Base-by-base conservation (phyloP, 1,139 yeast genomes). In the Candida neerlandica region DNA sequence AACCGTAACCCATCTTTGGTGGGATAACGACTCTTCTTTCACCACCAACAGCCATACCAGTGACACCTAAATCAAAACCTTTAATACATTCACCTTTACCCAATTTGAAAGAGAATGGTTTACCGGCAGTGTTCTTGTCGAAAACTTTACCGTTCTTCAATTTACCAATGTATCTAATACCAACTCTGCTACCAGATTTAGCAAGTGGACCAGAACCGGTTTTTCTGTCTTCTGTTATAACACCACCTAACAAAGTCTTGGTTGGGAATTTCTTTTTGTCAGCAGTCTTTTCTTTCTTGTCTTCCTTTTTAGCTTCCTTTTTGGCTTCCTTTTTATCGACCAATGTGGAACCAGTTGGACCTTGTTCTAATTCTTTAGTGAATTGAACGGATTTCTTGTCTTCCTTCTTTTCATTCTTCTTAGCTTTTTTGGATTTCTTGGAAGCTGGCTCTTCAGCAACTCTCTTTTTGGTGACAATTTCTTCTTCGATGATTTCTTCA, bases 41-140 rank as follows among this genome's bases (percentile, higher is more conserved):
- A 66, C 99, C 99, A 63, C 97, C 97, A 67, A 90, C 96, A 54
- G 96, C 85, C 98, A 95, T 92, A 69, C 99, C 99, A 51, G 92
- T 90, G 62, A 94, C 96, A 79, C 99, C 99, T 63, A 92, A 81
- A 69, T 94, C 99, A 87, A 96, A 94, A 57, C 98, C 99, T 73
- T 89, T 90, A 78, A 95, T 95, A 65, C 96, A 97, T 75, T 95
- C 98, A 66, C 99, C 99, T 71, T 88, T 89, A 63, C 99, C 99
- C 61, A 94, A 82, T 58, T 82, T 84, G 75, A 94, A 95, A 56
- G 77, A 73, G 71, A 95, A 94, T 64, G 99, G 99, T 78, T 90
- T 92, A 62, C 99, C 99, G 58, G 86, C 81, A 61, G 97, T 91
- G 84, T 94, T 94, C 73, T 94, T 91, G 80, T 94, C 99, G 63